These are phyloP conservation scores for Aspergillus ibericus DNA, from an alignment of 2,329 filamentous ascomycete species.

Conservation along the genomic window DNA sequence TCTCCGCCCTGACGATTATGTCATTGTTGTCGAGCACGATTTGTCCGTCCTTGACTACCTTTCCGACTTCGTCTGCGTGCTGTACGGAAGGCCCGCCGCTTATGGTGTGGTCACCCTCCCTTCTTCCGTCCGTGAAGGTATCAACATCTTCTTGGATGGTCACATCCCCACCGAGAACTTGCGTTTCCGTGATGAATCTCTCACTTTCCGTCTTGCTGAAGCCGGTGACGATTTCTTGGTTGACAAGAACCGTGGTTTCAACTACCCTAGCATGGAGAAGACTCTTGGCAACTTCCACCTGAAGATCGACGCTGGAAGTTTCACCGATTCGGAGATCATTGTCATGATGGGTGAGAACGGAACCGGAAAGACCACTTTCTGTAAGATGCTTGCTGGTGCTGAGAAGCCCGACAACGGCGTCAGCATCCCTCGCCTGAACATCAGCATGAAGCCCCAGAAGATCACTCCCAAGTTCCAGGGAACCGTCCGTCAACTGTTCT, in stretches of 20 bases:
- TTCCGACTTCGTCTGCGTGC: slow-evolving; percentile 95
- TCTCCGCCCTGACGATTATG: slow-evolving; percentile 84
- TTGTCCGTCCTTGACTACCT: slow-evolving; percentile 97
- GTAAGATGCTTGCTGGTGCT: slow-evolving; percentile 88
- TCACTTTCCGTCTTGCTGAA: slow-evolving; percentile 93
- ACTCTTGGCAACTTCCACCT: slow-evolving; percentile 87
- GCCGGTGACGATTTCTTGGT: slow-evolving; percentile 82
- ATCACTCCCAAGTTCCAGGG: slow-evolving; percentile 98
- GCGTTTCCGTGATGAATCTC: slow-evolving; percentile 94
- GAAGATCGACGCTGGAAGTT: slow-evolving; percentile 75
- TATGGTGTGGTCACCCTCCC: slow-evolving; percentile 98
- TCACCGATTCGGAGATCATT: slow-evolving; percentile 97
- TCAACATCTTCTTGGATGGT: slow-evolving; percentile 98
- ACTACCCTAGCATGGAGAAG: slow-evolving; percentile 89
- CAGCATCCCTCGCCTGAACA: slow-evolving; percentile 88
- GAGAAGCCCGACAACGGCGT: slow-evolving; percentile 82
- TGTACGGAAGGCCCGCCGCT: slow-evolving; percentile 92
- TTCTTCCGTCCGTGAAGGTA: slow-evolving; percentile 94
- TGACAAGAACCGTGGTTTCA: slow-evolving; percentile 82
- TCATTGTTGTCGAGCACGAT: slow-evolving; percentile 99
- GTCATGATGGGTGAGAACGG: slow-evolving; percentile 99
- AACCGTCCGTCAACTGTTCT: slow-evolving; percentile 95
- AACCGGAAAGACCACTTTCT: slow-evolving; percentile 99
- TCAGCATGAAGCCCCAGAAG: slow-evolving; percentile 99
- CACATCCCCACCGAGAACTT: slow-evolving; percentile 98